Conservation (phyloP, 2,329 filamentous ascomycete genomes). For the Colletotrichum spaethianum region DNA sequence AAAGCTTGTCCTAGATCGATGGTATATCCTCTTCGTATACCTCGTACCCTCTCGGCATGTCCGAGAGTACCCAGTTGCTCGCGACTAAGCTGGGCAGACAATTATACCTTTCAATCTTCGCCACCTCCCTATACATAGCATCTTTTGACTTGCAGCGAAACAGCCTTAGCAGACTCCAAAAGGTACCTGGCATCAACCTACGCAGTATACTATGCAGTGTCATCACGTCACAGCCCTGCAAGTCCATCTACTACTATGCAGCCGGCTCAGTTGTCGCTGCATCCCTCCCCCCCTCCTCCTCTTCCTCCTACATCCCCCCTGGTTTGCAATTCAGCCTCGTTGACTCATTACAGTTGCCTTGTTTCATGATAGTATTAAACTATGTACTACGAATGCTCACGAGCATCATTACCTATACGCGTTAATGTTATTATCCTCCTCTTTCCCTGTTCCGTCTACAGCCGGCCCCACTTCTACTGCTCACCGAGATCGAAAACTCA, state of each 20-base stretch:
- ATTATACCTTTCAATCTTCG: not conserved
- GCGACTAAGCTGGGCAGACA: not conserved
- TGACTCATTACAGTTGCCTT: not conserved
- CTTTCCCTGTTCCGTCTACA: conserved; percentile 1
- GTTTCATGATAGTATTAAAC: conserved; percentile 33
- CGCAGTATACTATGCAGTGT: not conserved
- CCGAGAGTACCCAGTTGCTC: not conserved
- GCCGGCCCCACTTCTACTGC: not conserved
- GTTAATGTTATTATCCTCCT: conserved; percentile 25
- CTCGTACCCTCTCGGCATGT: not conserved
- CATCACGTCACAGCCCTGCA: not conserved
- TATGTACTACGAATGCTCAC: conserved; percentile 26
- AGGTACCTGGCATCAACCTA: not conserved
- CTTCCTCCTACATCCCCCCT: not conserved
- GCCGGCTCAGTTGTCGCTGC: not conserved
- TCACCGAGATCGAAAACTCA: conserved; percentile 3
- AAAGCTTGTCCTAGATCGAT: not conserved
- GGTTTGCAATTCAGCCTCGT: not conserved
- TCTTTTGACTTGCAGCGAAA: not conserved
- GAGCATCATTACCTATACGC: conserved; percentile 21
- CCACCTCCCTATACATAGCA: not conserved
- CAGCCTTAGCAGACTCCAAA: too few species aligned
- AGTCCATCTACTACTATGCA: not conserved
- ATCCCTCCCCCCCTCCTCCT: not conserved
- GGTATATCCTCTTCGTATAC: not conserved